These are phyloP conservation scores for Xerocomus brunneocitrinus DNA, from an alignment of 768 basidiomycete genomes.

Conservation along the genomic window DNA sequence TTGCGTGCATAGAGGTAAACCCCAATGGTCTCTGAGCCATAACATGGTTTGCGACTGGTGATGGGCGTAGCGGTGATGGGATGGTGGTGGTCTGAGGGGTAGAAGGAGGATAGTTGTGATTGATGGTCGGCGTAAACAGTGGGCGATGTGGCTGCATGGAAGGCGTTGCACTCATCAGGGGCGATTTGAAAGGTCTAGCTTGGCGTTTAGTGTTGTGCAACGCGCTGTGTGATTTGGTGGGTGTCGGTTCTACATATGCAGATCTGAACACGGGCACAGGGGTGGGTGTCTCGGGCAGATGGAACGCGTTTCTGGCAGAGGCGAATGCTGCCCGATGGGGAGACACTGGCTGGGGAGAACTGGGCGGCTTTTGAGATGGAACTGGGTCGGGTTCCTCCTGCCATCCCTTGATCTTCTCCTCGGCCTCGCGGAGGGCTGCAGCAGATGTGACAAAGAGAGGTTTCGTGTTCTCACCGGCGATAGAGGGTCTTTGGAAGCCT, in stretches of 20 bases:
- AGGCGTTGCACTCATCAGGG: conserved; percentile 29
- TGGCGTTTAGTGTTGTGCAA: conserved; percentile 11
- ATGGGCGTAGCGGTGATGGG: conserved; percentile 36
- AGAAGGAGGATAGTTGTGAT: conserved; percentile 3
- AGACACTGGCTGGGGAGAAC: conserved; percentile 3
- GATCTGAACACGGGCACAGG: conserved; percentile 28
- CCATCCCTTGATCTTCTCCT: conserved; percentile 50
- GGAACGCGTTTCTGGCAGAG: conserved; percentile 34
- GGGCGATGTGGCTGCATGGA: conserved; percentile 14
- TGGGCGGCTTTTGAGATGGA: conserved; percentile 20
- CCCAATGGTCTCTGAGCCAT: conserved; percentile 20
- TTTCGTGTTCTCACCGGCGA: conserved; percentile 3
- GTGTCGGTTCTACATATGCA: conserved; percentile 19
- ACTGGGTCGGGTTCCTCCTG: conserved; percentile 30
- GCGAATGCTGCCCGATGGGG: conserved; percentile 33
- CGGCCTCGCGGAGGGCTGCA: conserved; percentile 50
- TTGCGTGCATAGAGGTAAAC: conserved; percentile 23
- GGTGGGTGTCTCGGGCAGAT: conserved; percentile 37
- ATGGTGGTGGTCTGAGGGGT: conserved; percentile 14
- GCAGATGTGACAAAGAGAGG: conserved; percentile 50
- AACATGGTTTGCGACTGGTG: conserved; percentile 13
- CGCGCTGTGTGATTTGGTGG: conserved; percentile 9
- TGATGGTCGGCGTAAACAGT: conserved; percentile 25
- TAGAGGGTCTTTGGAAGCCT: conserved; percentile 18
- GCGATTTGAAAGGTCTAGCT: conserved; percentile 45